Evolutionary conservation across 495 filamentous ascomycete genomes (phyloP), one percentile per base, ranked within the genome.

Genomic region (Aspergillus wentii): DNA sequence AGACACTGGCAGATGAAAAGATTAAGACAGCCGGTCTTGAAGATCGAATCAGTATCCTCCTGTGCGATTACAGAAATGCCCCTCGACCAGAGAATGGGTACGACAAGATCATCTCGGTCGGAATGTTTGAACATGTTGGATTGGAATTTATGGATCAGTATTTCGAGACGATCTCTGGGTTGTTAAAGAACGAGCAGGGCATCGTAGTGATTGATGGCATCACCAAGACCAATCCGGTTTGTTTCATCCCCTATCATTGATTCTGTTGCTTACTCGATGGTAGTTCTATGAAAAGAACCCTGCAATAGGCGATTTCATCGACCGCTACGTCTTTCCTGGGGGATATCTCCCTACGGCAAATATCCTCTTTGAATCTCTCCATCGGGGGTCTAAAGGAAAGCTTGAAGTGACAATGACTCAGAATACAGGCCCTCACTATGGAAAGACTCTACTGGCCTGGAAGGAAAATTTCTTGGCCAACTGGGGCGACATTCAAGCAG

Each of bases 101-200:
- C 41, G 83, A 86, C 50, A 84, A 83, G 49, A 59, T 86, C 10
- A 66, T 85, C 10, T 81, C 75, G 6, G 81, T 86, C 42, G 84
- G 86, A 54, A 88, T 87, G 83, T 57, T 87, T 19, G 82, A 87
- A 56, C 82, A 81, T 5, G 83, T 86, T 5, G 82, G 84, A 7
- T 51, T 62, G 30, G 74, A 83, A 46, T 85, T 72, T 43, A 48
- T 87, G 17, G 64, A 72, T 11, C 76, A 62, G 3, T 87, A 79
- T 38, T 83, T 83, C 44, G 56, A 53, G n/a, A 64, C 69, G 43
- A 62, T 86, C 8, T 62, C 82, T 43, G 52, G 55, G 35, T 47
- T 85, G 32, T 49, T 86, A 29, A 85, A 86, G 56, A 59, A 51
- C 11, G 69, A 79, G 0, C 74, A 76, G 3, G 83, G 82, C 0